A percentile compares a stretch with the other conserved stretches of the same genome.
phyloP scores from a whole-genome alignment of 192 early-diverging fungal genomes.

The Backusella macrospora region DNA sequence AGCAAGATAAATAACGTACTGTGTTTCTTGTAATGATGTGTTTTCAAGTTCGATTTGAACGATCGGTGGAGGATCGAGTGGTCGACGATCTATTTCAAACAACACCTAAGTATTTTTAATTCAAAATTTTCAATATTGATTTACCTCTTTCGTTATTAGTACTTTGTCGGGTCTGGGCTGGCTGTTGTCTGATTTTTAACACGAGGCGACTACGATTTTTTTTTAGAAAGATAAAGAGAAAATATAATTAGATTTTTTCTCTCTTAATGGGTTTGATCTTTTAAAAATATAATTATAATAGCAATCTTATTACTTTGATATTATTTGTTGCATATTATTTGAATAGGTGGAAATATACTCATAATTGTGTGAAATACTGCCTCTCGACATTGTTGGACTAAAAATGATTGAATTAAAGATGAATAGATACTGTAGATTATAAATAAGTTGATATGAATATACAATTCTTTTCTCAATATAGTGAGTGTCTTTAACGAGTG shows the following conservation, averaged over 20 bases:
- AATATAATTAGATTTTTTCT: neutral
- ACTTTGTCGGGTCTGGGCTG: slow-evolving; percentile 32
- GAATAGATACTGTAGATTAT: neutral
- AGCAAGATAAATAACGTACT: slow-evolving; percentile 16
- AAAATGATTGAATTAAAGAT: neutral
- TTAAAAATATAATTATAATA: neutral
- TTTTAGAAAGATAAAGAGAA: neutral
- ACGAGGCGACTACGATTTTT: slow-evolving; percentile 13
- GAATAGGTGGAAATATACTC: slow-evolving; percentile 20
- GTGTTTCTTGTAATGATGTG: slow-evolving; percentile 19
- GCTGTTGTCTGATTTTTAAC: slow-evolving; percentile 33
- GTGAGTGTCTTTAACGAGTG: slow-evolving; percentile 13
- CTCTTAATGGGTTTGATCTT: neutral
- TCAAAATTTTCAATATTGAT: neutral
- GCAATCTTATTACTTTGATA: slow-evolving; percentile 6
- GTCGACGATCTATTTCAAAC: slow-evolving; percentile 27
- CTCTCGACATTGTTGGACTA: slow-evolving; percentile 12
- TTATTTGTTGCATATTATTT: slow-evolving; percentile 8
- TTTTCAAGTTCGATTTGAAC: slow-evolving; percentile 29
- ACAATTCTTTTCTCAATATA: slow-evolving; percentile 7
- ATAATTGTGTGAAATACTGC: slow-evolving; percentile 23
- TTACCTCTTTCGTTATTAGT: slow-evolving; percentile 41
- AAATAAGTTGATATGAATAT: neutral
- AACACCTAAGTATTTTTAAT: neutral
- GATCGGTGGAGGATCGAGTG: slow-evolving; percentile 38